Conservation (phyloP, 768 basidiomycete genomes). For the Mycena albidolilacea region DNA sequence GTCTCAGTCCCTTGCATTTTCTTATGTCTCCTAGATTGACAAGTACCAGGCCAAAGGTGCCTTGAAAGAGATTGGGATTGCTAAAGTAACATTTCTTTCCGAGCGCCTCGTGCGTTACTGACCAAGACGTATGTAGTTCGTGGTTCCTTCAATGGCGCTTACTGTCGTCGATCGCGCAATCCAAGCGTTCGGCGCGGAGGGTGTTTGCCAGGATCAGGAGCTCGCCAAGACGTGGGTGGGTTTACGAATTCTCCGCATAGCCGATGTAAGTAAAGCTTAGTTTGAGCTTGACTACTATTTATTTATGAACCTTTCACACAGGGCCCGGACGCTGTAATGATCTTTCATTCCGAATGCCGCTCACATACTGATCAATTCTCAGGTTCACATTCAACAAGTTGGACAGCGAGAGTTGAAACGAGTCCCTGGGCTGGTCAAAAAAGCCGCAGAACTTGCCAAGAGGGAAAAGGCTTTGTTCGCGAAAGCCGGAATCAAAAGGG, state of each 20-base stretch:
- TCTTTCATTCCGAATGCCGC: slow-evolving; percentile 15
- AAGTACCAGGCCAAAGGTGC: slow-evolving; percentile 93
- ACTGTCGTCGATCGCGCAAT: slow-evolving; percentile 95
- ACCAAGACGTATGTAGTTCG: slow-evolving; percentile 71
- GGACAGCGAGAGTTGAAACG: slow-evolving; percentile 91
- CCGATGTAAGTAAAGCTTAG: slow-evolving; percentile 70
- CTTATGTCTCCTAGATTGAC: slow-evolving; percentile 76
- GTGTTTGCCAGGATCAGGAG: slow-evolving; percentile 90
- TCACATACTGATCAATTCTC: slow-evolving; percentile 1
- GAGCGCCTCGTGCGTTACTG: neutral
- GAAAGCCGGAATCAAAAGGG: slow-evolving; percentile 70
- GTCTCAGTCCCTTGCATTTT: neutral
- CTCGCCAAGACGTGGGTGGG: slow-evolving; percentile 85
- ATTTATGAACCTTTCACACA: slow-evolving; percentile 46
- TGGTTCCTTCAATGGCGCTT: slow-evolving; percentile 93
- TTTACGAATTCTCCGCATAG: slow-evolving; percentile 89
- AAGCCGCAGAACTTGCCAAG: slow-evolving; percentile 67
- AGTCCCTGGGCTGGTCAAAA: slow-evolving; percentile 71
- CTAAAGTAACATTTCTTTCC: slow-evolving; percentile 75
- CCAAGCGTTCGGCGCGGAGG: slow-evolving; percentile 97
- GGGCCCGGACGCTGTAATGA: slow-evolving; percentile 84
- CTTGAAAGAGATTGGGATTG: slow-evolving; percentile 96
- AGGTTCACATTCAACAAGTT: slow-evolving; percentile 97
- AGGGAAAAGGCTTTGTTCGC: slow-evolving; percentile 73
- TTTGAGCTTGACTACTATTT: slow-evolving; percentile 13